These are phyloP conservation scores for Mentha longifolia DNA, from an alignment of 257 asterid species.

Conservation along the genomic window DNA sequence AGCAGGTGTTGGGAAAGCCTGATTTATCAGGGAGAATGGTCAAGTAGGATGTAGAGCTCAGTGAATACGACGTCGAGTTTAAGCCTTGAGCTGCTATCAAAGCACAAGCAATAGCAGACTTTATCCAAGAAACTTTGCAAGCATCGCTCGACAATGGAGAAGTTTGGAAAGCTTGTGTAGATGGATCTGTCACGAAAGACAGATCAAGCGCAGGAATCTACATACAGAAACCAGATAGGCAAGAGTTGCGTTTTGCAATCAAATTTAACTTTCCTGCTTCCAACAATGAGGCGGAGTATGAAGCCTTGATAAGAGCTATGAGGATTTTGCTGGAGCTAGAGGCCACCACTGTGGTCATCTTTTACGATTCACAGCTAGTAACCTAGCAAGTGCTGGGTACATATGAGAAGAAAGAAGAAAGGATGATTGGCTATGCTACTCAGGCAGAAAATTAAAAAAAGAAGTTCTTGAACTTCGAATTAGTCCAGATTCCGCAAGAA, in stretches of 20 bases:
- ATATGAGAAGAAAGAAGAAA: not conserved
- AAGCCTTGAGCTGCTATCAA: not conserved
- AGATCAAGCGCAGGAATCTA: not conserved
- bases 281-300: not conserved
- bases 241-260: not conserved
- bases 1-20: not conserved
- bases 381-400: not conserved
- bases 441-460: too few relatives aligned
- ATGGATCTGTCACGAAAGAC: not conserved
- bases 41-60: not conserved
- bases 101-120: not conserved
- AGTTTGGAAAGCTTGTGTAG: not conserved
- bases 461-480: too few relatives aligned
- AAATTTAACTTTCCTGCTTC: not conserved
- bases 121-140: not conserved
- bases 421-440: not conserved
- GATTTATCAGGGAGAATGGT: not conserved
- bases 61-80: not conserved
- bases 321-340: not conserved
- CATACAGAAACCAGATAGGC: fast-evolving
- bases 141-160: too few relatives aligned
- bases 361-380: not conserved
- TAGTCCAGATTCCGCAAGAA: too few relatives aligned
- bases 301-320: not conserved
- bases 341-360: not conserved